Conservation (phyloP, 2,329 filamentous ascomycete species). For the Aspergillus udagawae region DNA sequence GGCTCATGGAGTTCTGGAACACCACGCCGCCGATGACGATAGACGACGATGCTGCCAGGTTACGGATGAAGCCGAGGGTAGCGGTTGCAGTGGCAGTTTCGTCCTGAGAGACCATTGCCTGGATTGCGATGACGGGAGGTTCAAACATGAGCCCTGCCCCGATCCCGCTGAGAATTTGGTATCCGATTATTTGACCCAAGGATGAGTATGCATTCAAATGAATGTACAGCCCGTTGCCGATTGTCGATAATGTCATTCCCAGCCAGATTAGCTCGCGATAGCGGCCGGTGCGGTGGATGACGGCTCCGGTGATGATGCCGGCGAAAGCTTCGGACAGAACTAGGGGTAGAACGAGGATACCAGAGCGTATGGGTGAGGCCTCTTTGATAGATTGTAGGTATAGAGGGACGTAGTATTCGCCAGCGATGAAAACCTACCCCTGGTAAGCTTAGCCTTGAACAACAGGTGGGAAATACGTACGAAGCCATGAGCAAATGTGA, state of each 20-base stretch:
- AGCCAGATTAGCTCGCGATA: conserved; percentile 47
- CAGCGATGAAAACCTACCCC: conserved; percentile 58
- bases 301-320: conserved; percentile 45
- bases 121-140: conserved; percentile 55
- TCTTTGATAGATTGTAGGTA: conserved; percentile 68
- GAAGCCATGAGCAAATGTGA: conserved; percentile 48
- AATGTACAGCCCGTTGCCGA: conserved; percentile 49
- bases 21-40: conserved; percentile 73
- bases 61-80: conserved; percentile 56
- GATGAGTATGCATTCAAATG: conserved; percentile 34
- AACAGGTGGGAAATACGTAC: conserved; percentile 14
- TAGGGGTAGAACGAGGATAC: conserved; percentile 58
- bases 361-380: conserved; percentile 58
- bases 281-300: conserved; percentile 49
- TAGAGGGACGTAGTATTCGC: conserved; percentile 67
- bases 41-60: conserved; percentile 63
- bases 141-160: conserved; percentile 53
- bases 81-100: conserved; percentile 51
- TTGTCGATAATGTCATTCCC: conserved; percentile 39
- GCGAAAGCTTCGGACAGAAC: conserved; percentile 45
- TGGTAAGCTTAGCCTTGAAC: not conserved
- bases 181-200: conserved; percentile 42
- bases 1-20: conserved; percentile 60
- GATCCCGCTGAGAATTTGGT: conserved; percentile 49
- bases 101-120: conserved; percentile 48